These are phyloP conservation scores for Stellera chamaejasme DNA, from an alignment of 345 rosid genomes.

Conservation along the genomic window DNA sequence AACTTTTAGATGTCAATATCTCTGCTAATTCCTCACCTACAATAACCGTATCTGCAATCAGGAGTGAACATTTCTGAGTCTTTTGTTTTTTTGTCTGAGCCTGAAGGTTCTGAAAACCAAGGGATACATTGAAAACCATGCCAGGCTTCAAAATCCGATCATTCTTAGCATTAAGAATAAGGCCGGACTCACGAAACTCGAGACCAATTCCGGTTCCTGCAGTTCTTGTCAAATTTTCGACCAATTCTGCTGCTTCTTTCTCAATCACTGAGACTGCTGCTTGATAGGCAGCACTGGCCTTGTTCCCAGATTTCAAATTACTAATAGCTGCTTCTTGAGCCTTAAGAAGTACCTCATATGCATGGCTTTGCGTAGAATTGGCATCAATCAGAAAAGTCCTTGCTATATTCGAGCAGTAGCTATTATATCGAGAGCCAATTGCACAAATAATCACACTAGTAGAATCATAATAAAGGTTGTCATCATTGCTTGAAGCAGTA, in stretches of 20 bases:
- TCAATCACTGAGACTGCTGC: conserved; percentile 37
- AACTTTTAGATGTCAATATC: conserved; percentile 34
- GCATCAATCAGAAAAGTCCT: conserved; percentile 44
- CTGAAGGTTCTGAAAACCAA: conserved; percentile 48
- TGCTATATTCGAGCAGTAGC: conserved; percentile 51
- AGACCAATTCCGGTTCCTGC: conserved; percentile 55
- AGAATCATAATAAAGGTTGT: conserved; percentile 36
- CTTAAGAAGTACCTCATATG: conserved; percentile 43
- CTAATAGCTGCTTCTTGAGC: conserved; percentile 45
- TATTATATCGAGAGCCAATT: conserved; percentile 39
- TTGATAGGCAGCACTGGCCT: conserved; percentile 29
- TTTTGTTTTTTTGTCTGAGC: conserved; percentile 21
- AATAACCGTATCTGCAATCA: conserved; percentile 47
- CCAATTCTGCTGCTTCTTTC: conserved; percentile 35
- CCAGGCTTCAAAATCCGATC: conserved; percentile 27
- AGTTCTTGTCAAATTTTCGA: conserved; percentile 33
- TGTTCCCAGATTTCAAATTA: conserved; percentile 39
- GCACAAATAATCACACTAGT: conserved; percentile 48
- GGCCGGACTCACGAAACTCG: conserved; percentile 52
- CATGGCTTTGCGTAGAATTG: conserved; percentile 37
- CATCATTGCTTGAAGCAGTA: conserved; percentile 45
- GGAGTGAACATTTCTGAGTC: conserved; percentile 24
- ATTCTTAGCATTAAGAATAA: conserved; percentile 40
- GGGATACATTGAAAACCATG: conserved; percentile 47
- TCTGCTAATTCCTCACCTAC: conserved; percentile 32